phyloP scores from a whole-genome alignment of 768 basidiomycete genomes.

The Coprinopsis cinerea region DNA sequence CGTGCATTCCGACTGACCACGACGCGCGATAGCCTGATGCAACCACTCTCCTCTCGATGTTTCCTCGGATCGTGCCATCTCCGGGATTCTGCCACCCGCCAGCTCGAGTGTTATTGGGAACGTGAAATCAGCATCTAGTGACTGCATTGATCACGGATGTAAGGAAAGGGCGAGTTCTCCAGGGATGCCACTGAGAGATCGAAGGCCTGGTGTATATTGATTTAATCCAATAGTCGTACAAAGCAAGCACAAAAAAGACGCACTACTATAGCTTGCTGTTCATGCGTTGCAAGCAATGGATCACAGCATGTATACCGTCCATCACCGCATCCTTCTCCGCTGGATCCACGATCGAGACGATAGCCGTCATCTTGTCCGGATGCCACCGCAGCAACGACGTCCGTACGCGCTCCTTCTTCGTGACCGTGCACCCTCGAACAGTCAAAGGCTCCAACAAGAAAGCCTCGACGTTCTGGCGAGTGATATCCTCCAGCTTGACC shows the following conservation, averaged over 20 bases:
- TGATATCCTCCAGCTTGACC: constrained; percentile 27
- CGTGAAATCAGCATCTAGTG: too few relatives aligned
- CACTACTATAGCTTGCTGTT: constrained; percentile 11
- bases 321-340: constrained; percentile 40
- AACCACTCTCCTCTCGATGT: too few relatives aligned
- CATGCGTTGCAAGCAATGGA: constrained; percentile 27
- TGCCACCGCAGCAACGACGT: constrained; percentile 62
- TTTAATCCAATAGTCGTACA: too few relatives aligned
- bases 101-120: too few relatives aligned
- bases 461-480: constrained; percentile 32
- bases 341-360: constrained; percentile 37
- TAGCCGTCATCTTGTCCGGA: constrained; percentile 51
- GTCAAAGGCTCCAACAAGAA: constrained; percentile 45
- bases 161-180: too few relatives aligned
- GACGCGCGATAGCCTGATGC: too few relatives aligned
- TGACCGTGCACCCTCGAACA: constrained; percentile 34
- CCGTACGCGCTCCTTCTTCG: constrained; percentile 49
- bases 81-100: too few relatives aligned
- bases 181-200: too few relatives aligned
- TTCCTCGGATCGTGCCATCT: too few relatives aligned
- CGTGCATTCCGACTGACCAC: too few relatives aligned
- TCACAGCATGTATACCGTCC: constrained; percentile 41
- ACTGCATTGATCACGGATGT: too few relatives aligned
- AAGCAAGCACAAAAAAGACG: neutral
- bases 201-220: too few relatives aligned